phyloP scores from a whole-genome alignment of 2,329 filamentous ascomycete genomes.

The Diaporthe sp. region DNA sequence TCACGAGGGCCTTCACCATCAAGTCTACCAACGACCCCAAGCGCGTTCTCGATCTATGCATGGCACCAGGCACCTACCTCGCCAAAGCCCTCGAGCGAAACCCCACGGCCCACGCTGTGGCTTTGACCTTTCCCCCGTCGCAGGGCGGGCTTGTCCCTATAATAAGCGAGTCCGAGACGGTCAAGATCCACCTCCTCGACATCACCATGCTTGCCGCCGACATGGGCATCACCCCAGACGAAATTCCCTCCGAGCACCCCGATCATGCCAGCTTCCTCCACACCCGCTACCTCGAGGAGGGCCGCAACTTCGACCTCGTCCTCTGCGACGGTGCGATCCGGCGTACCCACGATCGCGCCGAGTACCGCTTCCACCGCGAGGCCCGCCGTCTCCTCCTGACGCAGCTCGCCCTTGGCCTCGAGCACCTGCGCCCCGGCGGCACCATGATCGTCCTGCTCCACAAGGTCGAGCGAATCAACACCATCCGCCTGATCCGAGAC shows the following conservation, averaged over 20 bases:
- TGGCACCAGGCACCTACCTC: slow-evolving; percentile 20
- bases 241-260: slow-evolving; percentile 50
- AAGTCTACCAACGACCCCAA: background rate
- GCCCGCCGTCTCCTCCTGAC: slow-evolving; percentile 50
- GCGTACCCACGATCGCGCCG: slow-evolving; percentile 50
- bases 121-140: slow-evolving; percentile 55
- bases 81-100: background rate
- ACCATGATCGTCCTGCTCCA: slow-evolving; percentile 66
- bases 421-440: slow-evolving; percentile 59
- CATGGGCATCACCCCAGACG: slow-evolving; percentile 50
- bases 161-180: slow-evolving; percentile 40
- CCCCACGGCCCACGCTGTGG: slow-evolving; percentile 35
- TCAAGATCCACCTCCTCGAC: slow-evolving; percentile 53
- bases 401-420: slow-evolving; percentile 60
- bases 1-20: slow-evolving; percentile 13
- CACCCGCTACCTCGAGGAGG: slow-evolving; percentile 50
- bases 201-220: slow-evolving; percentile 65
- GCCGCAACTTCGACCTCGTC: slow-evolving; percentile 57
- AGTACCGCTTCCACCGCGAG: slow-evolving; percentile 52
- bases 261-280: slow-evolving; percentile 46
- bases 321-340: slow-evolving; percentile 63
- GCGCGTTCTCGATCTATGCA: slow-evolving; percentile 30
- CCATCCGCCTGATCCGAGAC: slow-evolving; percentile 50
- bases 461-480: slow-evolving; percentile 57
- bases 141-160: slow-evolving; percentile 57